phyloP scores from a whole-genome alignment of 768 basidiomycete species.

The Lepiota brunneoincarnata region DNA sequence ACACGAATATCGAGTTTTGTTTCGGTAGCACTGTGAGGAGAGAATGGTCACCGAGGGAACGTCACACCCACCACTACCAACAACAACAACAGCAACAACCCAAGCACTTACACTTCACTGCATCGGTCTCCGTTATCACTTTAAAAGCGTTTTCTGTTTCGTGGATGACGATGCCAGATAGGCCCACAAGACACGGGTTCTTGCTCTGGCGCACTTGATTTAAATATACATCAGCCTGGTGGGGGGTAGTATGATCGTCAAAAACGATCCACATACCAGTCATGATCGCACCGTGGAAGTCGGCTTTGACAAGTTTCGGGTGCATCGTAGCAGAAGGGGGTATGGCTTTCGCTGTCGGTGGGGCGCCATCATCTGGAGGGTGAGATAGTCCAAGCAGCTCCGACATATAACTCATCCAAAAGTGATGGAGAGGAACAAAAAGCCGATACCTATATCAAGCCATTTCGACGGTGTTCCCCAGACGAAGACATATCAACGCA shows the following conservation, averaged over 20 bases:
- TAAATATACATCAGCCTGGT: conserved; percentile 29
- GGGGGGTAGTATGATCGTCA: background rate
- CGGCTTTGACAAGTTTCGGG: conserved; percentile 85
- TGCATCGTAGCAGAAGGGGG: conserved; percentile 65
- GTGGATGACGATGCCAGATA: conserved; percentile 81
- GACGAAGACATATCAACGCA: conserved; percentile 24
- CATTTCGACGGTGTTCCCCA: background rate
- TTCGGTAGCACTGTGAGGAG: conserved; percentile 67
- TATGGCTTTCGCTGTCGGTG: conserved; percentile 31
- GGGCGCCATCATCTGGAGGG: conserved; percentile 24
- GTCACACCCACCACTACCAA: too few relatives aligned
- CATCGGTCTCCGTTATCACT: conserved; percentile 66
- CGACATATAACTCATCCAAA: conserved; percentile 91
- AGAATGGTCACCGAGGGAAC: background rate
- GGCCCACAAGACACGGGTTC: conserved; percentile 71
- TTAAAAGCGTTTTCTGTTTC: conserved; percentile 91
- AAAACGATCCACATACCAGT: conserved; percentile 49
- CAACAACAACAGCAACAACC: too few relatives aligned
- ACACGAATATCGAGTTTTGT: conserved; percentile 68
- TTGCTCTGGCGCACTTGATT: conserved; percentile 64
- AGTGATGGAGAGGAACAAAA: conserved; percentile 71
- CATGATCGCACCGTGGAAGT: conserved; percentile 80
- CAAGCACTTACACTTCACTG: conserved; percentile 60
- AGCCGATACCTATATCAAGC: conserved; percentile 52
- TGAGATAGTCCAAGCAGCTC: conserved; percentile 65